phyloP scores from a whole-genome alignment of 768 basidiomycete genomes.

The Chalciporus sphaerocephalus region DNA sequence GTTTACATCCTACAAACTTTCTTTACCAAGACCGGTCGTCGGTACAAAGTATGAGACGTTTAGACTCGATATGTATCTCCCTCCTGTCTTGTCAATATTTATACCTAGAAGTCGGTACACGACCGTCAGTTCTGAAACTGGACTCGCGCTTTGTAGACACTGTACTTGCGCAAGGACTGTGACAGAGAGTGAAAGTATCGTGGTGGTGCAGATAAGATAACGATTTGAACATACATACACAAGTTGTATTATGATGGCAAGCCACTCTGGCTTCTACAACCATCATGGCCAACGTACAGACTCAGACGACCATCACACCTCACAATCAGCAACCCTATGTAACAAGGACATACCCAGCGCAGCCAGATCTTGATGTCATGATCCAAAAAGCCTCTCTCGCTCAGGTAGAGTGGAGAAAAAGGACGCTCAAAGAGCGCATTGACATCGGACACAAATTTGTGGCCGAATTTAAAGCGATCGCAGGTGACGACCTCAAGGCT shows the following conservation, averaged over 20 bases:
- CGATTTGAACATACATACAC: not conserved
- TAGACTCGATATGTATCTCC: constrained; percentile 8
- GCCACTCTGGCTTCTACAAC: not conserved
- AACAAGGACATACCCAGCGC: constrained; percentile 56
- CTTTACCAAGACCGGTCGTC: constrained; percentile 90
- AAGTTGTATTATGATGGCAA: not conserved
- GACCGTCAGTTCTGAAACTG: no score
- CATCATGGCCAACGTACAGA: constrained; percentile 22
- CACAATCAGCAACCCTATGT: constrained; percentile 65
- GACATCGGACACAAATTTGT: constrained; percentile 69
- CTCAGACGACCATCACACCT: constrained; percentile 82
- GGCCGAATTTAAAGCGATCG: constrained; percentile 44
- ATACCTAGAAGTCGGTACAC: not conserved
- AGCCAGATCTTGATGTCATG: constrained; percentile 54
- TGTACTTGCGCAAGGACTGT: no score
- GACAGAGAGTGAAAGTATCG: not conserved
- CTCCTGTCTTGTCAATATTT: constrained; percentile 5
- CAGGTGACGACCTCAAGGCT: constrained; percentile 47
- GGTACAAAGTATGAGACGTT: constrained; percentile 71
- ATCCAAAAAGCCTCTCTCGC: constrained; percentile 58
- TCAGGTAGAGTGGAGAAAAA: constrained; percentile 69
- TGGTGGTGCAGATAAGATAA: constrained; percentile 12
- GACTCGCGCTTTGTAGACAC: no score
- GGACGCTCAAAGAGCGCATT: constrained; percentile 59
- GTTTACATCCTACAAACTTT: constrained; percentile 93